Percentiles rank a stretch among this genome's conserved stretches.
Conservation (phyloP, 139 green algal genomes). For the Diplosphaera chodatii region DNA sequence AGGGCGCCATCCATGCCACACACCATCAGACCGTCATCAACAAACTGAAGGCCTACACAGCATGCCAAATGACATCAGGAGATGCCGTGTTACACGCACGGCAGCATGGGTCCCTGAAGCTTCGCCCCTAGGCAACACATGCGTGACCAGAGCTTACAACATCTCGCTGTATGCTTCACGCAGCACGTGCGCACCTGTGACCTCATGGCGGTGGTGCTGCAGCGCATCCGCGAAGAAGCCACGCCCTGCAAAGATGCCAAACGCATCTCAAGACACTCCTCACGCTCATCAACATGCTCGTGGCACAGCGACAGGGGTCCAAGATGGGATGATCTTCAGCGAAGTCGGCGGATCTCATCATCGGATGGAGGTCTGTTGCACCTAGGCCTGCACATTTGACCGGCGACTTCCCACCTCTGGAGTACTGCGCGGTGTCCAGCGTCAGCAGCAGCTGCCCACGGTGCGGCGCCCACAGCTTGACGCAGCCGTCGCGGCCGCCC, state of each 20-base stretch:
- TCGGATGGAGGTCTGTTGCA: no score
- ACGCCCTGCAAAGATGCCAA: constrained; percentile 21
- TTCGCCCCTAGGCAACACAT: no score
- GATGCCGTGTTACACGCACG: constrained; percentile 5
- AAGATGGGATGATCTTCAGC: no score
- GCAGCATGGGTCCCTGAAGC: constrained; percentile 1
- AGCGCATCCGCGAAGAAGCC: constrained; percentile 23
- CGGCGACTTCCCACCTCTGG: background rate
- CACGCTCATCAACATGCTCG: background rate
- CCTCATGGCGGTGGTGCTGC: constrained; percentile 20
- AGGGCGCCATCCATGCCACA: constrained; percentile 52
- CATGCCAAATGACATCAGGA: constrained; percentile 1
- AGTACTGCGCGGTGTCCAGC: constrained; percentile 1
- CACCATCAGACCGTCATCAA: constrained; percentile 46
- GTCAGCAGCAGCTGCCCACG: constrained; percentile 9
- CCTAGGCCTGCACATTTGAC: no score
- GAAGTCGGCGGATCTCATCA: no score
- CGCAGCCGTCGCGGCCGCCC: constrained; percentile 37
- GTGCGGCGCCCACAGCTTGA: constrained; percentile 22
- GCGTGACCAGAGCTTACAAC: no score
- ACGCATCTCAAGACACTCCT: background rate
- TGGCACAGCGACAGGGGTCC: background rate
- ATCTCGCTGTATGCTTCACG: no score
- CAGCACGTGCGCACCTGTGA: background rate
- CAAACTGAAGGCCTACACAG: constrained; percentile 30